These are phyloP conservation scores for Alternaria hordeiaustralica DNA, from an alignment of 2,329 filamentous ascomycete species.

Conservation along the genomic window DNA sequence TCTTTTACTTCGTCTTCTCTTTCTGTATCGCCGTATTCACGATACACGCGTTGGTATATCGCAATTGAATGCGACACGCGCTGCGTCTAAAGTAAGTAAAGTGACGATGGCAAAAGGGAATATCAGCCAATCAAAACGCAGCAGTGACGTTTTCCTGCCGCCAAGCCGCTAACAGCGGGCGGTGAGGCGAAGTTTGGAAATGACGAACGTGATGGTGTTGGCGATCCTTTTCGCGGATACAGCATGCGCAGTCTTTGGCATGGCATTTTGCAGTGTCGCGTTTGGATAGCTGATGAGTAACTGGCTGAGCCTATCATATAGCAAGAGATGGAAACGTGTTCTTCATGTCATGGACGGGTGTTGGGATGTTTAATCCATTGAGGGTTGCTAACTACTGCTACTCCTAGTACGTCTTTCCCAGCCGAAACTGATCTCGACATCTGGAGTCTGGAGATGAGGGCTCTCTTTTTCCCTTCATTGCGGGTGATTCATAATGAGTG, in stretches of 20 bases:
- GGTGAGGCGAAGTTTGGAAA: not conserved
- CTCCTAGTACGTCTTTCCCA: not conserved
- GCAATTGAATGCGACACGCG: too few species aligned
- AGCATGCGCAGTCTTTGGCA: too few species aligned
- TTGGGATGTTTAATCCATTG: too few species aligned
- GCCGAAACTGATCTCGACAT: not conserved
- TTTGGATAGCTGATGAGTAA: too few species aligned
- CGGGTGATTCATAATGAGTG: not conserved
- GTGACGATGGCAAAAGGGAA: not conserved
- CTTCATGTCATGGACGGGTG: too few species aligned
- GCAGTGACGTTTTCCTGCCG: not conserved
- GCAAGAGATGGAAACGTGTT: too few species aligned
- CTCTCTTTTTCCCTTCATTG: not conserved
- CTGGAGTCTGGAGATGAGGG: not conserved
- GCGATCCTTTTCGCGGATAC: not conserved
- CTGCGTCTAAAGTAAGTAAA: not conserved
- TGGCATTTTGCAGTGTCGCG: too few species aligned
- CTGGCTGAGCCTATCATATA: too few species aligned
- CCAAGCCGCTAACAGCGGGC: not conserved
- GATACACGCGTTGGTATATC: too few species aligned
- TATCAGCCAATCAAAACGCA: not conserved
- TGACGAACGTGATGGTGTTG: not conserved
- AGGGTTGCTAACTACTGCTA: not conserved
- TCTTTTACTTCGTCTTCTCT: not conserved
- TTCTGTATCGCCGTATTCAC: not conserved